These are phyloP conservation scores for Aspergillus sojae DNA, from an alignment of 2,329 filamentous ascomycete genomes.

Conservation along the genomic window DNA sequence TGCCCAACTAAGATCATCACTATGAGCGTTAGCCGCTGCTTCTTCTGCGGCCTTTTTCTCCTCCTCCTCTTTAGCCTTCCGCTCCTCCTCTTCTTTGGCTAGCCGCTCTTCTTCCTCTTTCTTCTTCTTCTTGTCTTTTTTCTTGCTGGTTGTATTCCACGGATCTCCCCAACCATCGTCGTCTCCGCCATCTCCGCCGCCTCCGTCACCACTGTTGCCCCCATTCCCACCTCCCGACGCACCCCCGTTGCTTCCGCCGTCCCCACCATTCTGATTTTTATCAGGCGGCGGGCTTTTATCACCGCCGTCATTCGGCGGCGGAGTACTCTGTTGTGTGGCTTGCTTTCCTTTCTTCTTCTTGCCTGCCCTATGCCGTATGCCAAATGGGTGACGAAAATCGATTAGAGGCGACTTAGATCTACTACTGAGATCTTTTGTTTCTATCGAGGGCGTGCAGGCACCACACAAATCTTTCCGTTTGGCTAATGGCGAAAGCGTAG, in stretches of 20 bases:
- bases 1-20: slow-evolving; percentile 47
- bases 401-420: slow-evolving; percentile 18
- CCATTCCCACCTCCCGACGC: slow-evolving; percentile 35
- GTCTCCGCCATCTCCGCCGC: slow-evolving; percentile 38
- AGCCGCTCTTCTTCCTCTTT: slow-evolving; percentile 32
- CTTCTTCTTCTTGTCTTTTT: slow-evolving; percentile 38
- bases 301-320: slow-evolving; percentile 33
- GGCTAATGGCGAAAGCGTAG: slow-evolving; percentile 30
- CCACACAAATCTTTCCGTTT: slow-evolving; percentile 20
- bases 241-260: slow-evolving; percentile 25
- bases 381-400: slow-evolving; percentile 28
- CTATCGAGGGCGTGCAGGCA: slow-evolving; percentile 11
- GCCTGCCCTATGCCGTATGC: slow-evolving; percentile 29
- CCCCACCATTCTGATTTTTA: slow-evolving; percentile 24
- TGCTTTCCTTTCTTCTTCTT: slow-evolving; percentile 27
- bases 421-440: slow-evolving; percentile 7
- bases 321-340: slow-evolving; percentile 17
- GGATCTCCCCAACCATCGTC: slow-evolving; percentile 42
- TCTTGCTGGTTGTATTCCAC: slow-evolving; percentile 41
- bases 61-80: slow-evolving; percentile 33
- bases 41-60: slow-evolving; percentile 32
- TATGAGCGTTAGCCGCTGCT: slow-evolving; percentile 29
- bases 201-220: slow-evolving; percentile 37
- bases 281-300: slow-evolving; percentile 16
- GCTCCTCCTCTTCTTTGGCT: slow-evolving; percentile 31